These are phyloP conservation scores for Trifolium subterraneum DNA, from an alignment of 306 rosid genomes.

Conservation along the genomic window DNA sequence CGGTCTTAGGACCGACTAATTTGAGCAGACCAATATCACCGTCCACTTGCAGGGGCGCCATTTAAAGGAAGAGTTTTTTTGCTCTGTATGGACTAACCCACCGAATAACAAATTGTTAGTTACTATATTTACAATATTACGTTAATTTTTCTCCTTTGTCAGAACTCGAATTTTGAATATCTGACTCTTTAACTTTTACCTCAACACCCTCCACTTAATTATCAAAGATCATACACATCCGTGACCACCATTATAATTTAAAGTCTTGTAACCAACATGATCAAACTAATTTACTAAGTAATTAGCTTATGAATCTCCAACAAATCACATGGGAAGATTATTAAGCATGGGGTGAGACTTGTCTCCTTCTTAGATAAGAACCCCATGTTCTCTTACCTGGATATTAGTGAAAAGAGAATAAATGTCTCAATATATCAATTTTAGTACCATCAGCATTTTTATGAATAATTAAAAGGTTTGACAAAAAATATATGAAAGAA, in stretches of 20 bases:
- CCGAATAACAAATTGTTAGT: too few relatives aligned
- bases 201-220: too few relatives aligned
- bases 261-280: background rate
- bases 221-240: background rate
- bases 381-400: slow-evolving; percentile 49
- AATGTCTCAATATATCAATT: slow-evolving; percentile 45
- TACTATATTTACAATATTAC: too few relatives aligned
- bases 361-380: slow-evolving; percentile 43
- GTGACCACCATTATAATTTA: background rate
- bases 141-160: too few relatives aligned
- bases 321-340: slow-evolving; percentile 48
- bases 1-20: too few relatives aligned
- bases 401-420: slow-evolving; percentile 57
- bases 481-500: slow-evolving; percentile 43
- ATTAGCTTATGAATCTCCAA: slow-evolving; percentile 42
- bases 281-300: background rate
- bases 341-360: slow-evolving; percentile 46
- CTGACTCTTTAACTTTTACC: too few relatives aligned
- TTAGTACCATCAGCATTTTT: background rate
- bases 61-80: too few relatives aligned
- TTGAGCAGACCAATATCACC: too few relatives aligned
- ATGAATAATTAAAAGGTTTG: background rate
- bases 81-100: too few relatives aligned
- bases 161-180: too few relatives aligned
- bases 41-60: too few relatives aligned